Conservation (phyloP, 495 filamentous ascomycete species). For the Immersiella caudata region DNA sequence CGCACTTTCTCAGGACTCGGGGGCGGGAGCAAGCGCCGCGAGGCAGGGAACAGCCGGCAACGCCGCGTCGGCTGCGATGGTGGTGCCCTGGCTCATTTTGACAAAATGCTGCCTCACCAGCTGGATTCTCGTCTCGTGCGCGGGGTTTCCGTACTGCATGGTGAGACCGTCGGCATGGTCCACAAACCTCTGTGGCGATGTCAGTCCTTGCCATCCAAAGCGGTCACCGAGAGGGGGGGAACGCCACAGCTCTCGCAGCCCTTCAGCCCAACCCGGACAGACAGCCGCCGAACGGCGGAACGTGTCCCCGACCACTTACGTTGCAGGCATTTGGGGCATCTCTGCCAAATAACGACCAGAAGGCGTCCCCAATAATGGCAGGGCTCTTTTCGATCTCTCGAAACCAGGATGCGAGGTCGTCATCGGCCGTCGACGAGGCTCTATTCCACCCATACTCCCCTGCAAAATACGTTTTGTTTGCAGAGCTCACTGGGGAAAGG, state of each 20-base stretch:
- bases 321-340: slow-evolving; percentile 51
- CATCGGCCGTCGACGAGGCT: slow-evolving; percentile 25
- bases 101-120: slow-evolving; percentile 39
- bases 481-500: slow-evolving; percentile 27
- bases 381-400: slow-evolving; percentile 47
- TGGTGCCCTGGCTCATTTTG: slow-evolving; percentile 24
- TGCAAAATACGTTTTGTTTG: slow-evolving; percentile 50
- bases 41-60: slow-evolving; percentile 27
- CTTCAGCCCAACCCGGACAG: neutral
- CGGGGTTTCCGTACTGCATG: slow-evolving; percentile 54
- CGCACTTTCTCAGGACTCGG: neutral
- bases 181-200: slow-evolving; percentile 37
- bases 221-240: neutral
- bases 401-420: slow-evolving; percentile 48
- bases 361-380: slow-evolving; percentile 48
- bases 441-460: slow-evolving; percentile 59
- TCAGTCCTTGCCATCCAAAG: neutral
- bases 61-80: slow-evolving; percentile 19
- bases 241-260: neutral
- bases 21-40: slow-evolving; percentile 8
- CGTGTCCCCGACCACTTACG: slow-evolving; percentile 33
- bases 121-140: slow-evolving; percentile 39
- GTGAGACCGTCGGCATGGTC: slow-evolving; percentile 50
- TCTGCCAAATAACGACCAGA: slow-evolving; percentile 57
- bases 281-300: neutral